phyloP scores from a whole-genome alignment of 495 filamentous ascomycete species.

The Aspergillus campestris region DNA sequence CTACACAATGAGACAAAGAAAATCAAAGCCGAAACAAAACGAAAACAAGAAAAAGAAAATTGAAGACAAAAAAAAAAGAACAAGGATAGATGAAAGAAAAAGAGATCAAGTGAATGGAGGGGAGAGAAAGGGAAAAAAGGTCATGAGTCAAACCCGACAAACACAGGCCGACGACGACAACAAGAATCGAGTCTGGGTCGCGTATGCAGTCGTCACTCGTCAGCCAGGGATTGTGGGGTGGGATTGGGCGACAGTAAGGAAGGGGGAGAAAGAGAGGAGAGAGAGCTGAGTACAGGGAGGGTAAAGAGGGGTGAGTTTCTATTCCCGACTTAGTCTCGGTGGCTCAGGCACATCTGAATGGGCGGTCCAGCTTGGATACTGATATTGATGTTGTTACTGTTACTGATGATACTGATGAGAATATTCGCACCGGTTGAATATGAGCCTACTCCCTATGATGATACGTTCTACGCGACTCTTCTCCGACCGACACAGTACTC shows the following conservation, averaged over 20 bases:
- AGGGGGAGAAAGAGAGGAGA: neutral
- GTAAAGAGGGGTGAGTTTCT: neutral
- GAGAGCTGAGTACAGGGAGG: neutral
- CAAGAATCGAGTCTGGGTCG: neutral
- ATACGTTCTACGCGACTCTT: too few relatives aligned
- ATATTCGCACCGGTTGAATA: too few relatives aligned
- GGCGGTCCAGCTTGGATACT: too few relatives aligned
- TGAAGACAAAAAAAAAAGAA: neutral
- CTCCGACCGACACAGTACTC: too few relatives aligned
- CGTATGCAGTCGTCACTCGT: too few relatives aligned
- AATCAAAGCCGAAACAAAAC: conserved; percentile 1
- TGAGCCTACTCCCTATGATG: too few relatives aligned
- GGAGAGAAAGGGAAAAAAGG: neutral
- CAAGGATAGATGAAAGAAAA: neutral
- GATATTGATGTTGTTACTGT: too few relatives aligned
- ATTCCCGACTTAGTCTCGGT: too few relatives aligned
- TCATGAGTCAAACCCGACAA: conserved; percentile 5
- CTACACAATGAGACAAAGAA: conserved; percentile 1
- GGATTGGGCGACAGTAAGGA: too few relatives aligned
- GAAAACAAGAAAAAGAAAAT: neutral
- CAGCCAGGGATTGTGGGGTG: too few relatives aligned
- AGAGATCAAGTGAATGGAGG: neutral
- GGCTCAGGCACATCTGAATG: too few relatives aligned
- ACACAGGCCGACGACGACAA: conserved; percentile 1
- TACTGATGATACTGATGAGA: too few relatives aligned